Evolutionary conservation across 148 eudicot genomes (phyloP).

Genomic region (Dysphania ambrosioides): DNA sequence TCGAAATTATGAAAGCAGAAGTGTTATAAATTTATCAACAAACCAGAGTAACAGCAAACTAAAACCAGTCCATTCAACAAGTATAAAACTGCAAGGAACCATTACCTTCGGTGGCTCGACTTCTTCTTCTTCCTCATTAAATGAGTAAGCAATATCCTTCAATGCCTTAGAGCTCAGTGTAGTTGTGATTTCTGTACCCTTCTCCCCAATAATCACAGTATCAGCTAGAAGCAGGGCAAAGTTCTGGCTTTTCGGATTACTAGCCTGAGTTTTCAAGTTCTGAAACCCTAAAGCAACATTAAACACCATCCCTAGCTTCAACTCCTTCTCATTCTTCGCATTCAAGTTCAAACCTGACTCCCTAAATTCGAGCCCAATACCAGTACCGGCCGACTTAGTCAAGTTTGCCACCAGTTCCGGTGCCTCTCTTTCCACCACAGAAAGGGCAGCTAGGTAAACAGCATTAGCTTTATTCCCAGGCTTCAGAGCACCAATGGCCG

Average conservation of each 20-base stretch:
- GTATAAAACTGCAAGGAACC: neutral
- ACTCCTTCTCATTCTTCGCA: slow-evolving; percentile 57
- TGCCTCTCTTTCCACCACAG: slow-evolving; percentile 71
- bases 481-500: slow-evolving; percentile 69
- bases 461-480: slow-evolving; percentile 56
- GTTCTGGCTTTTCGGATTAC: slow-evolving; percentile 59
- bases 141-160: slow-evolving; percentile 85
- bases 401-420: slow-evolving; percentile 63
- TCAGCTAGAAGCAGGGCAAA: slow-evolving; percentile 76
- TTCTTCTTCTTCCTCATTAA: slow-evolving; percentile 75
- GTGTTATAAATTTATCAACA: no score
- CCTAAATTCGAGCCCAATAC: slow-evolving; percentile 88
- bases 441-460: slow-evolving; percentile 62
- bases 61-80: neutral
- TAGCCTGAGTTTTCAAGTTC: slow-evolving; percentile 54
- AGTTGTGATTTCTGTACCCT: slow-evolving; percentile 53
- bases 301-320: slow-evolving; percentile 79
- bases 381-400: slow-evolving; percentile 90
- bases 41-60: neutral
- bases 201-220: slow-evolving; percentile 55
- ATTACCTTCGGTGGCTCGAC: slow-evolving; percentile 44
- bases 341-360: slow-evolving; percentile 74
- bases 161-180: slow-evolving; percentile 54
- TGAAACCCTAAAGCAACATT: slow-evolving; percentile 85
- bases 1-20: no score